phyloP scores from a whole-genome alignment of 768 basidiomycete species.

The Leccinum obscurum region DNA sequence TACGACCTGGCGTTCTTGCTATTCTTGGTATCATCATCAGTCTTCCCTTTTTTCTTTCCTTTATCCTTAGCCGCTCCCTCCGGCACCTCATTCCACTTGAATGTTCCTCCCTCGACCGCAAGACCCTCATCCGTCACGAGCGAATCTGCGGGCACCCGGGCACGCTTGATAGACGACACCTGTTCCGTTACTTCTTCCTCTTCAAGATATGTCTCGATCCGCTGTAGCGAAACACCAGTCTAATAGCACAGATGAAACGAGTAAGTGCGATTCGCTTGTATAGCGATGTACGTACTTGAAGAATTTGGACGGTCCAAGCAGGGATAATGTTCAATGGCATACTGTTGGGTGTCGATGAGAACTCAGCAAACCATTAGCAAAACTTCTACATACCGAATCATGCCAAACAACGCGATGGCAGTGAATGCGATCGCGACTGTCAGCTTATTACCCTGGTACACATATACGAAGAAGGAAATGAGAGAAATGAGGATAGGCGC shows the following conservation, averaged over 20 bases:
- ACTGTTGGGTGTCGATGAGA: conserved; percentile 31
- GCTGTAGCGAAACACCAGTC: conserved; percentile 56
- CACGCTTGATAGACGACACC: conserved; percentile 55
- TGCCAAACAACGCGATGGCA: conserved; percentile 80
- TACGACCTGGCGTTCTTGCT: neutral
- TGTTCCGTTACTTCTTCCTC: conserved; percentile 65
- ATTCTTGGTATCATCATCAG: conserved; percentile 18
- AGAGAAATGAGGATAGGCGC: conserved; percentile 83
- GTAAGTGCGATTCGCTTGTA: neutral
- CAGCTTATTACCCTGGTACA: conserved; percentile 70
- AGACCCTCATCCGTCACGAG: conserved; percentile 37
- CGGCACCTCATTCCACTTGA: conserved; percentile 57
- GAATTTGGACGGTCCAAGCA: conserved; percentile 72
- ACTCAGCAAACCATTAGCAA: neutral
- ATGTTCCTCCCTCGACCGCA: conserved; percentile 50
- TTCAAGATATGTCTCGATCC: conserved; percentile 58
- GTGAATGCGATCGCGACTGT: conserved; percentile 85
- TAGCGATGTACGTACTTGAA: conserved; percentile 43
- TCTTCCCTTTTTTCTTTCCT: conserved; percentile 3
- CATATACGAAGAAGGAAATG: conserved; percentile 73
- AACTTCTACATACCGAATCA: conserved; percentile 59
- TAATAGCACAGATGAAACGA: conserved; percentile 21
- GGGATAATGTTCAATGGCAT: conserved; percentile 80
- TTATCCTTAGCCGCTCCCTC: conserved; percentile 28
- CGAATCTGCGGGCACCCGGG: conserved; percentile 22